These are phyloP conservation scores for Pythium phragmiticola DNA, from an alignment of 352 stramenopile genomes.

Conservation along the genomic window DNA sequence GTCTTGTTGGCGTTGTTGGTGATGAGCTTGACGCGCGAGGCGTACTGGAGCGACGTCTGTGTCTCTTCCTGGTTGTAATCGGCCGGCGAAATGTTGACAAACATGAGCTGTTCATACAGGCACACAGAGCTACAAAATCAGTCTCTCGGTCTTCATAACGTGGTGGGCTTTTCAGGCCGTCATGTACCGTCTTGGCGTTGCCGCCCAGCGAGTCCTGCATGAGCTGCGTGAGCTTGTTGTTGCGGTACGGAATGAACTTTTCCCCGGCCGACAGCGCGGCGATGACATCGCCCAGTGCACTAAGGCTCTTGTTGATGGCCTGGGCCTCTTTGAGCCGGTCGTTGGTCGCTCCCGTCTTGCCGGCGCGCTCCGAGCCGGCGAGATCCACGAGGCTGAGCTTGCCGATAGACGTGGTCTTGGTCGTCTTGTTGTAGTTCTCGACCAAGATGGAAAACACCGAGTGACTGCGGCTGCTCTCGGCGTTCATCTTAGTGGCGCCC, in stretches of 20 bases:
- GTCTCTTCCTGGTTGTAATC: slow-evolving; percentile 91
- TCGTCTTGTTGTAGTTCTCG: slow-evolving; percentile 89
- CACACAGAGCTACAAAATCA: not conserved
- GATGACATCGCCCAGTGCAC: slow-evolving; percentile 91
- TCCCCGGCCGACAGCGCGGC: slow-evolving; percentile 87
- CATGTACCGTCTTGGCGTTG: slow-evolving; percentile 89
- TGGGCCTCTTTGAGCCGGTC: slow-evolving; percentile 87
- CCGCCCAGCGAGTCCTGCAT: slow-evolving; percentile 93
- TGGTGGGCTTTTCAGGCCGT: not conserved
- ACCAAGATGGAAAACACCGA: slow-evolving; percentile 89
- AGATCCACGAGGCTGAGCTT: slow-evolving; percentile 90
- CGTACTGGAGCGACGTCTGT: slow-evolving; percentile 80
- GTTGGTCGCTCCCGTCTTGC: slow-evolving; percentile 84
- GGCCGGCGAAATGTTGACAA: slow-evolving; percentile 87
- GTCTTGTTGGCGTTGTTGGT: slow-evolving; percentile 89
- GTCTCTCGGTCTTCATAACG: not conserved
- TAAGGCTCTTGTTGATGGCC: slow-evolving; percentile 91
- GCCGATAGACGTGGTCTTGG: slow-evolving; percentile 74
- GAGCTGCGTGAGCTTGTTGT: slow-evolving; percentile 93
- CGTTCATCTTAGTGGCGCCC: slow-evolving; percentile 92
- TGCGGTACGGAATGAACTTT: slow-evolving; percentile 94
- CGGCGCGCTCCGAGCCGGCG: slow-evolving; percentile 83
- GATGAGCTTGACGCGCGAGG: slow-evolving; percentile 86
- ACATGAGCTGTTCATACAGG: slow-evolving; percentile 67
- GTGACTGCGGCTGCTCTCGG: slow-evolving; percentile 88